phyloP scores from a whole-genome alignment of 2,329 filamentous ascomycete genomes.

The Ceratocystis lukuohia region DNA sequence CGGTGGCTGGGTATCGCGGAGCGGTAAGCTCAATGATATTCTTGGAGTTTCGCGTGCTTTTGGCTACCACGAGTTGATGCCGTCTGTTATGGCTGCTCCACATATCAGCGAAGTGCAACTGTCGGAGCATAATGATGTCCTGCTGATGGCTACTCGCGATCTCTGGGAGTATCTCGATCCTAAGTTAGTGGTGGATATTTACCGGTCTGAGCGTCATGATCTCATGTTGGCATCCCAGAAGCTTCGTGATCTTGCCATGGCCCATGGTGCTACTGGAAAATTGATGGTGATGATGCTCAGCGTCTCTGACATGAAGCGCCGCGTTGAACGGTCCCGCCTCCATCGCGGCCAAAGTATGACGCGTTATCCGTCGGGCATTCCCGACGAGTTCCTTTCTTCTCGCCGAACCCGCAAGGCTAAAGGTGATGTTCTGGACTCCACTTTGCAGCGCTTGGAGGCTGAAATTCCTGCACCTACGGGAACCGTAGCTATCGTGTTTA shows the following conservation, averaged over 20 bases:
- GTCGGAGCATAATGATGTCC: conserved; percentile 82
- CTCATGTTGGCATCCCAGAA: conserved; percentile 93
- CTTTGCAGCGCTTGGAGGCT: conserved; percentile 70
- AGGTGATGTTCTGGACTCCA: conserved; percentile 64
- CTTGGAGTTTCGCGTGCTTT: conserved; percentile 90
- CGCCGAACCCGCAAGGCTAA: conserved; percentile 53
- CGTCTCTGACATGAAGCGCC: conserved; percentile 76
- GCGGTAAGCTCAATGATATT: conserved; percentile 82
- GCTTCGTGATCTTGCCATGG: conserved; percentile 84
- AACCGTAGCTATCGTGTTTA: conserved; percentile 88
- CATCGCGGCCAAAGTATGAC: conserved; percentile 74
- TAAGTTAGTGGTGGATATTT: conserved; percentile 82
- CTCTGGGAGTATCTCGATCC: conserved; percentile 91
- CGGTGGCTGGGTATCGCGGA: conserved; percentile 88
- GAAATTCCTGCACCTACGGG: conserved; percentile 87
- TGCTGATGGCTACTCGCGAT: conserved; percentile 79
- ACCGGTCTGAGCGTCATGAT: conserved; percentile 71
- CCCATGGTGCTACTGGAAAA: conserved; percentile 85
- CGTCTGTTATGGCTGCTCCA: conserved; percentile 81
- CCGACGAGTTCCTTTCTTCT: conserved; percentile 51
- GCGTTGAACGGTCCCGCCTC: conserved; percentile 57
- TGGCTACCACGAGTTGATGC: conserved; percentile 85
- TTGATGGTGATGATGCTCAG: conserved; percentile 99
- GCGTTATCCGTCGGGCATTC: conserved; percentile 56
- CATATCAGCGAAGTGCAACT: conserved; percentile 66